Evolutionary conservation across 805 yeast genomes (phyloP), one percentile per base, ranked within the genome.

Genomic region (Spathaspora sp.): DNA sequence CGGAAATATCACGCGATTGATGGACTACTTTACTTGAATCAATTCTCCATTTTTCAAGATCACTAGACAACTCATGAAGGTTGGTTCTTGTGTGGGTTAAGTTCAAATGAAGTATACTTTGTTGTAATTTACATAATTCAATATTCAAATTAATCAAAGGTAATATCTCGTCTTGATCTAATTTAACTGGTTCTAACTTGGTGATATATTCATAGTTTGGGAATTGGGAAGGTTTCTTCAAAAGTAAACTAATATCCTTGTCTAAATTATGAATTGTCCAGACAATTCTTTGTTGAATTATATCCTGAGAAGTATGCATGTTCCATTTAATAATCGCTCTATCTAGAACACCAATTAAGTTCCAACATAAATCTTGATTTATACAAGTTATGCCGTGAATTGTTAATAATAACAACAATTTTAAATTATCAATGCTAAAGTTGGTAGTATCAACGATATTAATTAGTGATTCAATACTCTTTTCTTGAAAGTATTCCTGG

Each of bases 231-330:
- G 77, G 77, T 47, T 60, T 65, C 26, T 64, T 59, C 32, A 65
- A 55, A 47, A 72, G 46, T n/a, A 75, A 57, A 51, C 69, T 65
- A 35, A 72, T 57, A 48, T 70, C 76, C 45, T 70, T 69, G 51
- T 75, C 79, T 42, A 74, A 54, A 46, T 69, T 72, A 57, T 64
- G 65, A 12, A 72, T 55, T 2, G 76, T 58, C 77, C 76, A 72
- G 50, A 72, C 68, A 11, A 70, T 50, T 18, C 67, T 48, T 14
- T 58, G 51, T 12, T 58, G 50, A 10, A 35, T 19, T 23, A 38
- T 7, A 35, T 48, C 39, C 35, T 48, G 40, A 32, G 51, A 46
- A 31, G 52, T 28, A 53, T 62, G 68, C 17, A 64, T 49, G 2
- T 57, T 65, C 46, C 60, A 57, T 44, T 57, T 55, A 10, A 67